These are phyloP conservation scores for Russula dissimulans DNA, from an alignment of 768 basidiomycete species.

Conservation along the genomic window DNA sequence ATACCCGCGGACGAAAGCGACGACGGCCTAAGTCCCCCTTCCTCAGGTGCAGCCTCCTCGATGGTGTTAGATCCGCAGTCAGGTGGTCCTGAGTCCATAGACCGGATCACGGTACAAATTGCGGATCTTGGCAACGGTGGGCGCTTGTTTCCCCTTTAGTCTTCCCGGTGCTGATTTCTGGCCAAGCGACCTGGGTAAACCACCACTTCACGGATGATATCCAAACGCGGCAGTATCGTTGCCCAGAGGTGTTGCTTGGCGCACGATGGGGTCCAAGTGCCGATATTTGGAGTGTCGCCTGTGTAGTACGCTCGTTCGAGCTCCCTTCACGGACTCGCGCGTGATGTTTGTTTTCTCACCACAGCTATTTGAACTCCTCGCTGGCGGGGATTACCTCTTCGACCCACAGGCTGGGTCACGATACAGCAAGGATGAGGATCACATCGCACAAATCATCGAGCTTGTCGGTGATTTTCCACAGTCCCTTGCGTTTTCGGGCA, in stretches of 20 bases:
- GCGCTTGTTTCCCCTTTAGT: slow-evolving; percentile 22
- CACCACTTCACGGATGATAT: slow-evolving; percentile 99
- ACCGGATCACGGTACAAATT: slow-evolving; percentile 95
- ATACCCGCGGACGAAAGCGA: slow-evolving; percentile 24
- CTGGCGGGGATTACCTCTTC: slow-evolving; percentile 96
- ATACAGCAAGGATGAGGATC: slow-evolving; percentile 94
- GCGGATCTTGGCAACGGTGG: slow-evolving; percentile 93
- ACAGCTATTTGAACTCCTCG: slow-evolving; percentile 92
- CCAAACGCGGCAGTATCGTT: slow-evolving; percentile 93
- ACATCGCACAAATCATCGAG: slow-evolving; percentile 97
- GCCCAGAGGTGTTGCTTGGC: slow-evolving; percentile 95
- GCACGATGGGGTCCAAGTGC: slow-evolving; percentile 94
- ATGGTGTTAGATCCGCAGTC: slow-evolving; percentile 26
- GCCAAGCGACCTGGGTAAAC: slow-evolving; percentile 76
- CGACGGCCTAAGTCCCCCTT: slow-evolving; percentile 11
- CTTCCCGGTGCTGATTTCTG: not conserved
- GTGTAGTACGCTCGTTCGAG: slow-evolving; percentile 53
- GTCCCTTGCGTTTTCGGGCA: slow-evolving; percentile 76
- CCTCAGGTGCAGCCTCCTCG: slow-evolving; percentile 19
- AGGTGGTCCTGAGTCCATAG: slow-evolving; percentile 26
- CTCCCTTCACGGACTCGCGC: not conserved
- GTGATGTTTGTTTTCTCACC: not conserved
- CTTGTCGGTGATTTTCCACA: slow-evolving; percentile 86
- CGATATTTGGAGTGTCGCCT: slow-evolving; percentile 95
- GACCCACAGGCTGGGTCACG: slow-evolving; percentile 92